These are phyloP conservation scores for Podaxis sp. DNA, from an alignment of 768 basidiomycete genomes.

Conservation along the genomic window DNA sequence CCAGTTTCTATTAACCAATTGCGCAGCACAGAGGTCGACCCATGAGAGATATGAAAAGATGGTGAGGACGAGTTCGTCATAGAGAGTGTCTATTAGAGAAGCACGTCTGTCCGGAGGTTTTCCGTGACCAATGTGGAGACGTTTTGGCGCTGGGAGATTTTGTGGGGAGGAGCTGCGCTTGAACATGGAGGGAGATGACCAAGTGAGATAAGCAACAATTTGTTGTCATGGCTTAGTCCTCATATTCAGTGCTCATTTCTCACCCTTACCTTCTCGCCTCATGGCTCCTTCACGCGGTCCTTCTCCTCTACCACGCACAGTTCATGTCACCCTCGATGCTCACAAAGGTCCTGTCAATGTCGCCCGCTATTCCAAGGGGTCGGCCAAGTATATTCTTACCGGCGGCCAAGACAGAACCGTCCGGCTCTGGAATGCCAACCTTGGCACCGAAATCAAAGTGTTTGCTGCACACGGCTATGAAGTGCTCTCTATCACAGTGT, in stretches of 20 bases:
- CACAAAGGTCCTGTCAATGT: conserved; percentile 90
- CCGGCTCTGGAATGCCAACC: conserved; percentile 84
- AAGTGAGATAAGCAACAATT: conserved; percentile 8
- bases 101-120: conserved; percentile 15
- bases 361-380: conserved; percentile 86
- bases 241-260: neutral
- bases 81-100: conserved; percentile 55
- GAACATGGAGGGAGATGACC: conserved; percentile 29
- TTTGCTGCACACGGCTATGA: conserved; percentile 96
- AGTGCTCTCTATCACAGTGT: conserved; percentile 89
- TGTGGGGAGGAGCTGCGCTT: conserved; percentile 49
- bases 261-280: conserved; percentile 11
- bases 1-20: conserved; percentile 63
- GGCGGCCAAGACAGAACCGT: conserved; percentile 91
- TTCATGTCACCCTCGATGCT: conserved; percentile 56
- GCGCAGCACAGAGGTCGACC: conserved; percentile 61
- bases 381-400: conserved; percentile 85
- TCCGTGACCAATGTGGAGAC: conserved; percentile 30
- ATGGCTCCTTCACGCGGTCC: conserved; percentile 55
- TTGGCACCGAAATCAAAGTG: conserved; percentile 85
- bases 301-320: conserved; percentile 48
- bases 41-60: conserved; percentile 71
- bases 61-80: conserved; percentile 70
- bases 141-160: conserved; percentile 54
- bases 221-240: neutral